Base-by-base conservation (phyloP, 352 stramenopile species). In the Globisporangium nodosum region DNA sequence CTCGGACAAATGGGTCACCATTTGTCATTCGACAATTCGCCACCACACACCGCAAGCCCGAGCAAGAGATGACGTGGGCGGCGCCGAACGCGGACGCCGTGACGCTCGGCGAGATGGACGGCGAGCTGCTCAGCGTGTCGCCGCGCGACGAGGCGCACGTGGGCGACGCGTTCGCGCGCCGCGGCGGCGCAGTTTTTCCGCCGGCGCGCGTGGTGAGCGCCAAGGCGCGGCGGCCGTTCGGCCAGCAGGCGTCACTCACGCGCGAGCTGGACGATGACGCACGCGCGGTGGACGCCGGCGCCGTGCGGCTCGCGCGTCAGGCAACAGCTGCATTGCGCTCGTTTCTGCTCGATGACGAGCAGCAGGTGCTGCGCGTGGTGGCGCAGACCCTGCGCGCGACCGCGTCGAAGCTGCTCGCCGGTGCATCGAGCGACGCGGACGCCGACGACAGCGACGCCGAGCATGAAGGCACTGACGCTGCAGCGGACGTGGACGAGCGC, bases 51-150 rank as follows among this genome's bases (percentile, higher is more conserved):
- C 49, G 35, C 40, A 12, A 57, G 43, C 30, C 30, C 54, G 20
- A 47, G 8, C 8, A 16, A 59, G 49, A 3, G 16, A 88, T 88
- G 76, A 74, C 71, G 60, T 92, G 82, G 82, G 60, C 76, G 9
- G 68, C 88, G 54, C 82, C 82, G 20, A 73, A 68, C n/a, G 53
- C 56, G 30, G 78, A 88, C 54, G 74, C 82, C 49, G 81, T 90
- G 73, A 90, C 83, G 64, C 70, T 92, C 18, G 83, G 83, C 11
- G 83, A 92, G 67, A 74, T 89, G 49, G 63, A 77, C 55, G 77
- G 81, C 37, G 81, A 90, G 70, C 70, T 92, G 40, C 83, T 87
- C 64, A 89, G 78, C 61, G 76, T 90, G 20, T 76, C 75, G 3
- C 69, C 77, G 13, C 64, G 71, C 15, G 79, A 90, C 51, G 69